Evolutionary conservation across 2,329 filamentous ascomycete genomes (phyloP).

Genomic region (Diaporthe humulicola): DNA sequence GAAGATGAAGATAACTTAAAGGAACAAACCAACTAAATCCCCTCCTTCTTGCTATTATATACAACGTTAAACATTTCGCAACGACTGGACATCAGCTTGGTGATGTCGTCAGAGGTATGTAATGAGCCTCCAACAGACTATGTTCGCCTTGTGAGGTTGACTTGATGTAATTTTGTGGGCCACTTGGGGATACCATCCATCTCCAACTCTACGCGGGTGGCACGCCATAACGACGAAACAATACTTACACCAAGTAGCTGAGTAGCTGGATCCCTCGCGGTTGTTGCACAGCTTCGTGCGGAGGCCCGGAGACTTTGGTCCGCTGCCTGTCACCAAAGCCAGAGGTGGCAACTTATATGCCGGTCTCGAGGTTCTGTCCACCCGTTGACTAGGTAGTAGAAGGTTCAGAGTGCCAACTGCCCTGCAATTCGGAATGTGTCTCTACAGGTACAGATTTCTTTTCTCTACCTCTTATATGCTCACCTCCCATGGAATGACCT

Average conservation of each 20-base stretch:
- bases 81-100: not conserved
- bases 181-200: not conserved
- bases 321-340: not conserved
- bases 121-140: not conserved
- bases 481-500: not conserved
- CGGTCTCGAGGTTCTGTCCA: not conserved
- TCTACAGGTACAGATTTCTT: not conserved
- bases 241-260: not conserved
- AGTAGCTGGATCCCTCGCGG: not conserved
- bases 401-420: not conserved
- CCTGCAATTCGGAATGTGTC: not conserved
- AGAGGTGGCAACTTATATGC: not conserved
- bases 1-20: not conserved
- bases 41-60: constrained; percentile 3
- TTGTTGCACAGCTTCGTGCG: not conserved
- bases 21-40: not conserved
- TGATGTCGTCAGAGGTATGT: constrained; percentile 34
- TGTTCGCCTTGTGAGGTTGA: constrained; percentile 20
- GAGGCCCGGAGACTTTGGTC: constrained; percentile 19
- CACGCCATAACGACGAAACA: not conserved
- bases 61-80: not conserved
- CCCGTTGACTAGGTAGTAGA: not conserved
- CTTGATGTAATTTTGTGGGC: constrained; percentile 32
- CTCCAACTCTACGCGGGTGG: constrained; percentile 3
- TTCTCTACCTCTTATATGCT: not conserved